Percentiles rank a stretch among this genome's conserved stretches.
These are phyloP conservation scores for Butyriboletus loyo DNA, from an alignment of 768 basidiomycete species.

Conservation along the genomic window DNA sequence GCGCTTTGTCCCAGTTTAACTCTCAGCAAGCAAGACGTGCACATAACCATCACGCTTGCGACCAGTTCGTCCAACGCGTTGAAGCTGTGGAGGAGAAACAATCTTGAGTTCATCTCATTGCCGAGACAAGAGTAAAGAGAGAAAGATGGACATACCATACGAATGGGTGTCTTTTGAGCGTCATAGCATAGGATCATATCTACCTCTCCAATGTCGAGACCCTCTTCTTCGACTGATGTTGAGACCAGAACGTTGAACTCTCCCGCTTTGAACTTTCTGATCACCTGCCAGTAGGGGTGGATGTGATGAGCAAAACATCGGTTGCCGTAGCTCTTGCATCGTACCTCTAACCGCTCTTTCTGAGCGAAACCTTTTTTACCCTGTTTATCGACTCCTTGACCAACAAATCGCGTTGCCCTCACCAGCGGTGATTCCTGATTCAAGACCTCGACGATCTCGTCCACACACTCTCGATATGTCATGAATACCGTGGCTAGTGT, in stretches of 20 bases:
- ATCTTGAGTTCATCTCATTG: background rate
- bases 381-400: conserved; percentile 81
- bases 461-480: conserved; percentile 85
- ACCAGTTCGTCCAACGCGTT: conserved; percentile 93
- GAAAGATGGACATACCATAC: conserved; percentile 64
- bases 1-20: conserved; percentile 82
- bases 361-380: conserved; percentile 88
- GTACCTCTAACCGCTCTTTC: conserved; percentile 86
- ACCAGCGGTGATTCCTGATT: conserved; percentile 76
- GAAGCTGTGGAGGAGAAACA: conserved; percentile 55
- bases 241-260: conserved; percentile 91
- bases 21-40: conserved; percentile 94
- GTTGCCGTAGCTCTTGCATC: conserved; percentile 15
- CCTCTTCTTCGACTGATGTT: conserved; percentile 97
- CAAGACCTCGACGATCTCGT: conserved; percentile 82
- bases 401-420: conserved; percentile 82
- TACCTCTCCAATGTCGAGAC: conserved; percentile 96
- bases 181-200: conserved; percentile 97
- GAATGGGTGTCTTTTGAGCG: conserved; percentile 92
- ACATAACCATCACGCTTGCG: conserved; percentile 87
- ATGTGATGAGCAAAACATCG: conserved; percentile 5
- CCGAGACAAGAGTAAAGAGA: background rate
- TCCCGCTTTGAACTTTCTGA: conserved; percentile 82
- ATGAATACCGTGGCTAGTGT: conserved; percentile 94
- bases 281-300: conserved; percentile 50